Evolutionary conservation across 768 basidiomycete genomes (phyloP), one percentile per base, ranked within the genome.

Genomic region (Lentinula edodes): DNA sequence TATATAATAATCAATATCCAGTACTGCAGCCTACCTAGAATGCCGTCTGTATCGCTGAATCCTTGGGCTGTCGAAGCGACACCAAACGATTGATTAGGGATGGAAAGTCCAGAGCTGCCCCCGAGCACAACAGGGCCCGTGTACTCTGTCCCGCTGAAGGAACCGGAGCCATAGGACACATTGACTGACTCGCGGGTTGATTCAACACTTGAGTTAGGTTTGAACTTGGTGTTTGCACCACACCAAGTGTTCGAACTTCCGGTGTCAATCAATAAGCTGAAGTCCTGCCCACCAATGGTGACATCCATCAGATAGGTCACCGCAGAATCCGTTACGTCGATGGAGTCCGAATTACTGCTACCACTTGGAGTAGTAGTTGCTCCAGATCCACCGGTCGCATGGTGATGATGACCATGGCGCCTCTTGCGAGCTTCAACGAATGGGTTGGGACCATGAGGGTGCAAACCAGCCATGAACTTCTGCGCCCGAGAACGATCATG

Each of bases 261-360:
- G 23, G 46, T 48, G n/a, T 59, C 58, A 23, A 46, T 59, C 15
- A 51, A n/a, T 9, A 59, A 45, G 58, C 18, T 48, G 18, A 52
- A 60, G 50, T 38, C 51, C 23, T 60, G 50, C 32, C 43, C 58
- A 41, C 84, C 84, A 20, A 88, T 76, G 52, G 79, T 79, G 45
- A 86, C 79, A 15, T 76, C 66, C 62, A 77, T 73, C 7, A 79
- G 81, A 68, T 87, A 87, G 15, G 80, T 83, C 9, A 86, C 82
- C 58, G 74, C 77, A 56, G 85, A 74, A 68, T 86, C 82, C 45
- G 81, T 85, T 51, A 81, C 84, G 54, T 86, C 82, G 61, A 86
- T 79, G 52, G 76, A 80, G 38, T 72, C 65, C n/a, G 46, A 48
- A 55, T 64, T 69, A 28, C 38, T 28, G 16, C 6, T 12, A 20